Evolutionary conservation across 192 early-diverging fungal species (phyloP).

Genomic region (Mortierella claussenii): DNA sequence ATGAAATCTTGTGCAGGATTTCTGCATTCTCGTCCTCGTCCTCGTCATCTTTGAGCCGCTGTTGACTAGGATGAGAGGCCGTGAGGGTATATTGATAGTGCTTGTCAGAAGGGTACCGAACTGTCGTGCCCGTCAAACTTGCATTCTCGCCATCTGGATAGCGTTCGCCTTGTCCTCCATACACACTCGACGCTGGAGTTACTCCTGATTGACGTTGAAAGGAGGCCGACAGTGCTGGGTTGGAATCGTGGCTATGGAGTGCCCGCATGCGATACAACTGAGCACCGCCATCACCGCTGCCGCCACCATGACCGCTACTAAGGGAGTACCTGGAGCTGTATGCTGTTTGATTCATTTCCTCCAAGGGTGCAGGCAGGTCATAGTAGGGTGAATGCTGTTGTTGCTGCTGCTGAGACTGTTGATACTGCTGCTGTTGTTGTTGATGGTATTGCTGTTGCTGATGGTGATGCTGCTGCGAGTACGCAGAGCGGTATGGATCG

Average conservation of each 20-base stretch:
- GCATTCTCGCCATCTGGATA: neutral
- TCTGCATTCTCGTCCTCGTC: conserved; percentile 36
- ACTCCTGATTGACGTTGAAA: conserved; percentile 3
- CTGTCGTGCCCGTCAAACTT: neutral
- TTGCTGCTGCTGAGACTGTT: conserved; percentile 14
- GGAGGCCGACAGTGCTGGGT: conserved; percentile 6
- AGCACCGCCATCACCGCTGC: neutral
- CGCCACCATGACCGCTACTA: neutral
- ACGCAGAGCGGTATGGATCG: conserved; percentile 34
- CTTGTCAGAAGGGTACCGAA: neutral
- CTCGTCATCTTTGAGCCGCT: conserved; percentile 2
- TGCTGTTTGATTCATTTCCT: conserved; percentile 6
- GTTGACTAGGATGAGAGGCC: neutral
- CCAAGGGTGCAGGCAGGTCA: conserved; percentile 6
- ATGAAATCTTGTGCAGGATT: conserved; percentile 9
- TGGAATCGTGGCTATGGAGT: conserved; percentile 8
- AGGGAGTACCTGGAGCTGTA: conserved; percentile 20
- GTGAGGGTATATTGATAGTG: neutral
- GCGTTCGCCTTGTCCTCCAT: neutral
- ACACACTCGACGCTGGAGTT: conserved; percentile 6
- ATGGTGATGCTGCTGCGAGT: conserved; percentile 39
- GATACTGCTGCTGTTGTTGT: too few relatives aligned
- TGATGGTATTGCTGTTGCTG: too few relatives aligned
- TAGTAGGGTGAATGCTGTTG: conserved; percentile 19
- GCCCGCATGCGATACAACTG: conserved; percentile 18